A percentile compares a stretch with the other conserved stretches of the same genome.
Conservation (phyloP, 495 filamentous ascomycete genomes). For the Penicillium manginii region DNA sequence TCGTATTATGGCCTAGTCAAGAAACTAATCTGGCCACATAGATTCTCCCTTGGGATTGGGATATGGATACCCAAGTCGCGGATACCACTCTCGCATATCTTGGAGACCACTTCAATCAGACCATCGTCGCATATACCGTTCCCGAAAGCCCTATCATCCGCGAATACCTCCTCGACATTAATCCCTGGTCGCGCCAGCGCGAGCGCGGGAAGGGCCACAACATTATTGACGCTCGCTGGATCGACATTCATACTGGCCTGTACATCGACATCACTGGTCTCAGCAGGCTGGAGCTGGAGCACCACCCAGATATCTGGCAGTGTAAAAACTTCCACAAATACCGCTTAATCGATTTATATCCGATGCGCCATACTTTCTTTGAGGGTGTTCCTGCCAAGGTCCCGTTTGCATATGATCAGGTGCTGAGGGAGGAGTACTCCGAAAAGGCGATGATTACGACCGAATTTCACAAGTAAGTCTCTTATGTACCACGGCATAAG, state of each 20-base stretch:
- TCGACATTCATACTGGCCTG: constrained; percentile 74
- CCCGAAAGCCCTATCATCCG: constrained; percentile 40
- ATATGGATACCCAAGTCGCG: constrained; percentile 82
- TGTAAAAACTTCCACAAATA: constrained; percentile 86
- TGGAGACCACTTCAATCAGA: constrained; percentile 66
- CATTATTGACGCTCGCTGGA: constrained; percentile 85
- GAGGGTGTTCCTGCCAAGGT: constrained; percentile 64
- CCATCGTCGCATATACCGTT: constrained; percentile 60
- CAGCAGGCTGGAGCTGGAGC: constrained; percentile 63
- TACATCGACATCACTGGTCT: constrained; percentile 91
- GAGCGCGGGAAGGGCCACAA: constrained; percentile 70
- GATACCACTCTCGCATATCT: constrained; percentile 64
- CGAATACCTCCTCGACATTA: constrained; percentile 76
- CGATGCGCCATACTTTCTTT: constrained; percentile 59
- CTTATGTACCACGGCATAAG: not conserved
- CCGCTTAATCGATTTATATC: constrained; percentile 53
- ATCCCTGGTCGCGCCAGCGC: constrained; percentile 65
- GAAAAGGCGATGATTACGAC: constrained; percentile 53
- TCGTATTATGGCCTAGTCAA: not conserved
- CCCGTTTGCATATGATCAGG: constrained; percentile 61
- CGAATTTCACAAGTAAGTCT: constrained; percentile 57
- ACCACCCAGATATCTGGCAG: constrained; percentile 66
- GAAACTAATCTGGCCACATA: constrained; percentile 19
- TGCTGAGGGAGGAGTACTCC: constrained; percentile 64
- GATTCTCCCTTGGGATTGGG: constrained; percentile 86